Conservation (phyloP, 371 early-diverging fungal genomes). For the Amoeboaphelidium protococcarum region DNA sequence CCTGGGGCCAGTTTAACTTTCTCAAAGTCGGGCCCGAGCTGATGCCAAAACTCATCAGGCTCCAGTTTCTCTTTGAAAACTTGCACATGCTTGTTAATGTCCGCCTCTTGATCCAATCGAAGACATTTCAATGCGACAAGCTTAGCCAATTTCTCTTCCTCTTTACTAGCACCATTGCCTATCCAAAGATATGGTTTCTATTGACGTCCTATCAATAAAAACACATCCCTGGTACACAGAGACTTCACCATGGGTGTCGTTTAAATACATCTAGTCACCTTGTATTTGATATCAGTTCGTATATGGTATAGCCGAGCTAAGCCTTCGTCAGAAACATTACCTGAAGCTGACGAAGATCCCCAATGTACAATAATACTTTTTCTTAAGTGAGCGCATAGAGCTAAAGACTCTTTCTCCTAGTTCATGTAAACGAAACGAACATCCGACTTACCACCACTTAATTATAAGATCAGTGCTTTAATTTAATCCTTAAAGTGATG, state of each 20-base stretch:
- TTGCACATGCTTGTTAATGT: not conserved
- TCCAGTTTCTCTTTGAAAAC: not conserved
- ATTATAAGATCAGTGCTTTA: not conserved
- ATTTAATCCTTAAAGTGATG: not conserved
- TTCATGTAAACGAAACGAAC: not conserved
- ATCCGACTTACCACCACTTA: not conserved
- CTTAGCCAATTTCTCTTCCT: not conserved
- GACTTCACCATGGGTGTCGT: not conserved
- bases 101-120: not conserved
- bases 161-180: not conserved
- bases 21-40: not conserved
- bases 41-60: not conserved
- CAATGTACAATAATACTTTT: not conserved
- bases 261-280: not conserved
- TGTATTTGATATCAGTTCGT: not conserved
- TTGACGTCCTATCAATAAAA: not conserved
- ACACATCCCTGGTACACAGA: not conserved
- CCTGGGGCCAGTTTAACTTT: no score
- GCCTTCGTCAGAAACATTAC: no score
- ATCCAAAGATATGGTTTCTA: not conserved
- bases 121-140: not conserved
- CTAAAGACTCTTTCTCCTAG: not conserved
- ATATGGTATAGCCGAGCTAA: not conserved
- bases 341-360: no score
- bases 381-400: not conserved